phyloP scores from a whole-genome alignment of 352 stramenopile genomes.

The Phytophthora sp. region DNA sequence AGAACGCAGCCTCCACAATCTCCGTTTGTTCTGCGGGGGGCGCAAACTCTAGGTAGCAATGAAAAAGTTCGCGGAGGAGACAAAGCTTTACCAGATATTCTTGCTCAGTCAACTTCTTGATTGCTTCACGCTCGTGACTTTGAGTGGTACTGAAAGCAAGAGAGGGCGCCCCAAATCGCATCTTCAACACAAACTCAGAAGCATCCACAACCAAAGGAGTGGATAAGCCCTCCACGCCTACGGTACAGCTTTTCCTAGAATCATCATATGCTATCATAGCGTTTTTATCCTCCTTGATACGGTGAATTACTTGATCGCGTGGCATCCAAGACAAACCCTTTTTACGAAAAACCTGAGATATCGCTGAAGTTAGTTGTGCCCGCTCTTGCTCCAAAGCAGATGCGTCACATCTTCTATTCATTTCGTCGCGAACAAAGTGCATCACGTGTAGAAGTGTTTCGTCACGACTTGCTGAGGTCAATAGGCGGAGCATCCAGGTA shows the following conservation, averaged over 20 bases:
- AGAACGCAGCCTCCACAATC: constrained; percentile 58
- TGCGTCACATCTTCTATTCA: constrained; percentile 25
- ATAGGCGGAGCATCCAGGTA: constrained; percentile 70
- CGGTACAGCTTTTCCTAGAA: not conserved
- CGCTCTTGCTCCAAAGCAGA: constrained; percentile 37
- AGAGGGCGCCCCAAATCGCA: constrained; percentile 38
- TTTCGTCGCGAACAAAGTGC: constrained; percentile 58
- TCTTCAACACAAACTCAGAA: constrained; percentile 49
- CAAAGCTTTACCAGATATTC: constrained; percentile 51
- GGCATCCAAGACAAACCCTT: constrained; percentile 43
- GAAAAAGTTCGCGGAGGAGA: constrained; percentile 54
- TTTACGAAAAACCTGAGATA: constrained; percentile 55
- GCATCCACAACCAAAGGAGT: constrained; percentile 40
- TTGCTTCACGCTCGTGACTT: constrained; percentile 11
- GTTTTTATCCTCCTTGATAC: constrained; percentile 14
- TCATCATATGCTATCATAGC: constrained; percentile 33
- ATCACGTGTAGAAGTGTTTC: constrained; percentile 72
- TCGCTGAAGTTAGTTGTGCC: constrained; percentile 29
- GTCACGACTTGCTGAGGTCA: constrained; percentile 65
- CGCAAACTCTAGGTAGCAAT: constrained; percentile 52
- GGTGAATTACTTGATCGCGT: constrained; percentile 19
- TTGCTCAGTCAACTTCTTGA: constrained; percentile 21
- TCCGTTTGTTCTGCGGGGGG: constrained; percentile 26
- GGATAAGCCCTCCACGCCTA: constrained; percentile 3
- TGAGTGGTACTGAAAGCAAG: constrained; percentile 10